Evolutionary conservation across 305 asterid species (phyloP), one percentile per base, ranked within the genome.

Genomic region (Fraxinus velutina): DNA sequence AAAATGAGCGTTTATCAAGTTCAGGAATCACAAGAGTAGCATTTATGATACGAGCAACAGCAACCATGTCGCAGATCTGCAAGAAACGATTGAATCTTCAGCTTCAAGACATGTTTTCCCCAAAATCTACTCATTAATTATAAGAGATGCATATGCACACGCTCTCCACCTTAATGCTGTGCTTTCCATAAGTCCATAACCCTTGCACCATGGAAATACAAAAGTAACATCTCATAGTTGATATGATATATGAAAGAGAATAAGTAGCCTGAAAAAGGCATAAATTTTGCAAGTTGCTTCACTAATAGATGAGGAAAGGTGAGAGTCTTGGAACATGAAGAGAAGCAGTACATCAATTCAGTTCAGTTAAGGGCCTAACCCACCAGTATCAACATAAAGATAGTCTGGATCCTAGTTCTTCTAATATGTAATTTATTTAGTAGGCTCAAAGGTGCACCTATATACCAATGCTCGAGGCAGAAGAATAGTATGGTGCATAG

Each of bases 21-120:
- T 94, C 97, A 77, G 99, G 99, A 88, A 95, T 94, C 89, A 95
- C 96, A 24, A 95, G 97, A 52, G 99, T 93, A 34, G 98, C 99
- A 89, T 95, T 94, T 84, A 95, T 89, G 75, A 95, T 88, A 60
- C 93, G 97, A 74, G 99, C 97, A 85, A 95, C 94, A 84, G 97
- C 98, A 87, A 95, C 99, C 99, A 95, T 95, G 87, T 95, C 99
- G 80, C 99, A 93, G 85, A 95, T 95, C 99, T 95, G 90, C 90
- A 88, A 83, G 78, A 74, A 85, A 68, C 39, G 77, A 75, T 33
- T 33, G 70, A 22, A 75, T 55, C 47, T 82, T 68, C 76, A 75
- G 34, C 52, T 81, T 60, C 76, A 57, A 74, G 75, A 73, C 70
- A 76, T 82, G 47, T 70, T n/a, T 60, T 70, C 13, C 13, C 66